Percentiles rank a stretch among this genome's conserved stretches.
Evolutionary conservation across 345 rosid genomes (phyloP).

Genomic region (Punica granatum): DNA sequence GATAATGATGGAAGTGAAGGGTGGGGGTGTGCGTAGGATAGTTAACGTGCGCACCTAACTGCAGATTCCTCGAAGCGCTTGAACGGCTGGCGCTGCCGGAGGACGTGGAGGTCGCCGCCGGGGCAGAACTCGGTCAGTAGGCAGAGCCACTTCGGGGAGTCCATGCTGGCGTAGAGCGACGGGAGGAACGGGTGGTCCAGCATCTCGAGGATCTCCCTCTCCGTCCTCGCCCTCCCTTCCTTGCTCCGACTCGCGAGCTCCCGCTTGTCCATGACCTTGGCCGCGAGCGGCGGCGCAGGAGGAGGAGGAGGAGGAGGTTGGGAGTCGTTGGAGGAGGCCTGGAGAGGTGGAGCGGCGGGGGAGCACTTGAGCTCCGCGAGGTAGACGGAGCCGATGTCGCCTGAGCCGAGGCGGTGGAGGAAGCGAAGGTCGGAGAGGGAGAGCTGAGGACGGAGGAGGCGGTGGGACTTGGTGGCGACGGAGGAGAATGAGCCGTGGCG

Average conservation of each 20-base stretch:
- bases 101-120: slow-evolving; percentile 98
- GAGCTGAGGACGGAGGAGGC: slow-evolving; percentile 22
- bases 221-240: slow-evolving; percentile 80
- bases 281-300: slow-evolving; percentile 34
- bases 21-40: not conserved
- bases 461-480: slow-evolving; percentile 11
- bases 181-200: slow-evolving; percentile 92
- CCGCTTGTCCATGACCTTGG: slow-evolving; percentile 89
- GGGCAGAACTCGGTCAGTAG: slow-evolving; percentile 86
- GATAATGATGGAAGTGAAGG: not conserved
- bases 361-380: slow-evolving; percentile 46
- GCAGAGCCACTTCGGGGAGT: slow-evolving; percentile 77
- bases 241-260: slow-evolving; percentile 74
- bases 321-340: slow-evolving; percentile 10
- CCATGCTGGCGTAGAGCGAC: slow-evolving; percentile 61
- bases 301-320: too few relatives aligned
- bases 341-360: slow-evolving; percentile 36
- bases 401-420: slow-evolving; percentile 80
- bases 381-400: slow-evolving; percentile 85
- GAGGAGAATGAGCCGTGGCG: slow-evolving; percentile 55
- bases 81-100: slow-evolving; percentile 71
- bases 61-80: slow-evolving; percentile 82
- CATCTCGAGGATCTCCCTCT: slow-evolving; percentile 69
- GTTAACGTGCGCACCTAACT: slow-evolving; percentile 55
- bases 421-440: slow-evolving; percentile 70